Evolutionary conservation across 306 rosid genomes (phyloP).

Genomic region (Arachis stenosperma): DNA sequence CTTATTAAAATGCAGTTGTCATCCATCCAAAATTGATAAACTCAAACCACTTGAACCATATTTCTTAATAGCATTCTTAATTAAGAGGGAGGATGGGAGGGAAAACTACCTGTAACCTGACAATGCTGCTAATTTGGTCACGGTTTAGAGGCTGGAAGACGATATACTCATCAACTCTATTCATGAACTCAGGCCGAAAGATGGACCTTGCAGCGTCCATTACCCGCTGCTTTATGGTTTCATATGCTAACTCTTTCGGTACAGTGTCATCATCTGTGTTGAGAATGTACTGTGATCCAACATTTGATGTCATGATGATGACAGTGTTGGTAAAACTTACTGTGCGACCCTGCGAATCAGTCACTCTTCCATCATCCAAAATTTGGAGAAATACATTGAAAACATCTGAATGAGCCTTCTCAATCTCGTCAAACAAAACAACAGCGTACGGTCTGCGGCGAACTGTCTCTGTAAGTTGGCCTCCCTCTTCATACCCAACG

Average conservation of each 20-base stretch:
- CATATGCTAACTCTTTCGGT: conserved; percentile 69
- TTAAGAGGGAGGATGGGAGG: conserved; percentile 4
- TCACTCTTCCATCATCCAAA: conserved; percentile 93
- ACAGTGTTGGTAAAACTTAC: conserved; percentile 92
- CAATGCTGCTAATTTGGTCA: conserved; percentile 78
- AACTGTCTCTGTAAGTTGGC: conserved; percentile 88
- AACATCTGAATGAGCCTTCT: conserved; percentile 92
- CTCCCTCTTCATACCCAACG: conserved; percentile 98
- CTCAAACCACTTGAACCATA: neutral
- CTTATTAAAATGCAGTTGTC: neutral
- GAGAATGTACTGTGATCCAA: conserved; percentile 93
- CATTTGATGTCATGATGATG: conserved; percentile 97
- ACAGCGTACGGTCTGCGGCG: conserved; percentile 95
- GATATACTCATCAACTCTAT: conserved; percentile 91
- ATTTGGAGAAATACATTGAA: conserved; percentile 96
- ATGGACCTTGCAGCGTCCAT: conserved; percentile 95
- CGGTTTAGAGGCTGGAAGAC: conserved; percentile 96
- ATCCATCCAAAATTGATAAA: conserved; percentile 6
- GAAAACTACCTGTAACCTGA: conserved; percentile 76
- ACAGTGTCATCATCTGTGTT: conserved; percentile 63
- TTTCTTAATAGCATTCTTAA: neutral
- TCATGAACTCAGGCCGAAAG: conserved; percentile 97
- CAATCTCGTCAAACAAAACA: conserved; percentile 93
- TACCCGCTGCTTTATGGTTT: conserved; percentile 82
- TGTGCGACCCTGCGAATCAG: conserved; percentile 94